Base-by-base conservation (phyloP, 2,329 filamentous ascomycete species). In the Fusarium zealandicum region DNA sequence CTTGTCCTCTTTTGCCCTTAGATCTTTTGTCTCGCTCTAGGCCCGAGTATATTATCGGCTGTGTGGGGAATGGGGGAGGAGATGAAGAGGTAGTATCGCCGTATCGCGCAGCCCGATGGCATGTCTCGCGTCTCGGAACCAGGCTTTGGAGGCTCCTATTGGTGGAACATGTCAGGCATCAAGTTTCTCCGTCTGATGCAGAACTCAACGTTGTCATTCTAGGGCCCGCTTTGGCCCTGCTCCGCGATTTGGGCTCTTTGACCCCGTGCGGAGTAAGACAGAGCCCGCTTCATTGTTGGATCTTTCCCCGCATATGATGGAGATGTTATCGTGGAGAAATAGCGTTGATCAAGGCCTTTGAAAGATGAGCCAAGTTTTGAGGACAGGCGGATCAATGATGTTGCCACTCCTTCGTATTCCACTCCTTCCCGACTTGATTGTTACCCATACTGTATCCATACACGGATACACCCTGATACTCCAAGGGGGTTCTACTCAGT, bases 181-280 rank as follows among this genome's bases (percentile, higher is more conserved):
- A 12, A 22, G 36, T 56, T 61, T 30, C 33, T 62, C 59, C 59
- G 59, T 51, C 33, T 42, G 44, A 13, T 13, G 38, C 44, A 20
- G 18, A 31, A 38, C 17, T 49, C 28, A 38, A 28, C 52, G 38
- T 52, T 52, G 10, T 33, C 22, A n/a, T n/a, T n/a, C 20, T 5
- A 5, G 22, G 37, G 22, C 45, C 45, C 45, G 37, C 36, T n/a
- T 48, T 31, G 17, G 14, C 33, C 31, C 37, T 50, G 42, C 59
- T 59, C 59, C 59, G 56, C 54, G 54, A 59, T 57, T 45, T 45
- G 20, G 31, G 27, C 51, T 44, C 49, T 18, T 22, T 41, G 13
- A 39, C 14, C 46, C 59, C 51, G 55, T 62, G 59, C 59, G 59
- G 59, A 62, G 59, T 62, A 62, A 55, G 59, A 59, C 63, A 59